phyloP scores from a whole-genome alignment of 495 filamentous ascomycete genomes.

The Penicillium parvum region DNA sequence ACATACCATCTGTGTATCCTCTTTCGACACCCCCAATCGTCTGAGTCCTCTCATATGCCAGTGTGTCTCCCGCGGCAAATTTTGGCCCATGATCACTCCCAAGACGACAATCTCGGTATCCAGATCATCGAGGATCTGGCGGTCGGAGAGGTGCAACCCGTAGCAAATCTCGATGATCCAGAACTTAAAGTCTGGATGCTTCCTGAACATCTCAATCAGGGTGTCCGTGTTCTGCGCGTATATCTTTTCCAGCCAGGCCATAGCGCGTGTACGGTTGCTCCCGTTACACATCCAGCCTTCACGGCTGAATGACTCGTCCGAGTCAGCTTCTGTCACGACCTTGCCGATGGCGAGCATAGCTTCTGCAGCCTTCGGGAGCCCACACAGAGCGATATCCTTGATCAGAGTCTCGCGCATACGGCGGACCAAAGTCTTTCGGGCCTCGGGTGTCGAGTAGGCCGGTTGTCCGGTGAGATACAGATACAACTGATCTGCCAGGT shows the following conservation, averaged over 20 bases:
- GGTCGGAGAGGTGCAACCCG: slow-evolving; percentile 49
- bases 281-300: slow-evolving; percentile 29
- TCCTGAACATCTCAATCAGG: slow-evolving; percentile 26
- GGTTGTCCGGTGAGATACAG: slow-evolving; percentile 36
- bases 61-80: slow-evolving; percentile 37
- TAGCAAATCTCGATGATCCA: slow-evolving; percentile 39
- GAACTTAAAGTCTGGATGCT: slow-evolving; percentile 10
- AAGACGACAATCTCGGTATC: slow-evolving; percentile 49
- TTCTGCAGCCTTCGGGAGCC: slow-evolving; percentile 39
- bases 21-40: slow-evolving; percentile 38
- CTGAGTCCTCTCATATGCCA: slow-evolving; percentile 49
- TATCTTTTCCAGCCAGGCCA: slow-evolving; percentile 31
- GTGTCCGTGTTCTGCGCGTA: slow-evolving; percentile 18
- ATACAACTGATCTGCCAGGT: slow-evolving; percentile 36
- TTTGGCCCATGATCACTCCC: slow-evolving; percentile 50
- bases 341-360: slow-evolving; percentile 33
- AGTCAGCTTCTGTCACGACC: slow-evolving; percentile 33
- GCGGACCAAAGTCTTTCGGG: slow-evolving; percentile 33
- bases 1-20: slow-evolving; percentile 39
- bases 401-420: slow-evolving; percentile 41
- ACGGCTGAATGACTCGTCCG: slow-evolving; percentile 34
- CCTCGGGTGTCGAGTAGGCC: slow-evolving; percentile 20
- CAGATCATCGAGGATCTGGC: slow-evolving; percentile 37
- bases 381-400: slow-evolving; percentile 36
- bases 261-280: slow-evolving; percentile 30